Evolutionary conservation across 352 stramenopile genomes (phyloP).

Genomic region (Peronosclerospora sorghi): DNA sequence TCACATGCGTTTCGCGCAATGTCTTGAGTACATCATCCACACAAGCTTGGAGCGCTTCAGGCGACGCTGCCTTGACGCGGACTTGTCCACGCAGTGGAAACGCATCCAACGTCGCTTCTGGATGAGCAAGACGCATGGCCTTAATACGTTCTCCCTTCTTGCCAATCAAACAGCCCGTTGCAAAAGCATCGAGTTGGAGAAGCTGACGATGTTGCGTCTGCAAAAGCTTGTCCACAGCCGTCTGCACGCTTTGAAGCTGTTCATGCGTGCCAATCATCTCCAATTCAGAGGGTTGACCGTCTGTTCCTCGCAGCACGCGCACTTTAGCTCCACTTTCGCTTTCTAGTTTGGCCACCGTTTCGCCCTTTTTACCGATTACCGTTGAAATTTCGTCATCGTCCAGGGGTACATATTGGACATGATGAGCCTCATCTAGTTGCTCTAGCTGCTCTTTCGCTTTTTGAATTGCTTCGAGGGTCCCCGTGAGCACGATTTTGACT

Average conservation of each 20-base stretch:
- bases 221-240: constrained; percentile 44
- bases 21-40: constrained; percentile 52
- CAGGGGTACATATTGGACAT: constrained; percentile 55
- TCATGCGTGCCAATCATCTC: constrained; percentile 68
- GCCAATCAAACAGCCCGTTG: constrained; percentile 59
- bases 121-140: constrained; percentile 43
- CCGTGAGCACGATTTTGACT: constrained; percentile 57
- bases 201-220: constrained; percentile 73
- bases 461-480: constrained; percentile 45
- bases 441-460: constrained; percentile 51
- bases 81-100: constrained; percentile 62
- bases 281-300: constrained; percentile 32
- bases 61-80: constrained; percentile 47
- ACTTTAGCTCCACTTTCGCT: constrained; percentile 50
- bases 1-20: constrained; percentile 46
- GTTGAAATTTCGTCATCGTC: constrained; percentile 67
- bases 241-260: constrained; percentile 41
- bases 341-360: constrained; percentile 63
- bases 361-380: constrained; percentile 71
- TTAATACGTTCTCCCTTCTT: constrained; percentile 80
- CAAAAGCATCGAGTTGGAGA: constrained; percentile 61
- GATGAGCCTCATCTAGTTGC: constrained; percentile 43
- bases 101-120: constrained; percentile 52
- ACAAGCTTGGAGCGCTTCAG: constrained; percentile 44
- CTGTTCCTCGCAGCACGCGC: constrained; percentile 34